Conservation (phyloP, 2,329 filamentous ascomycete species). For the Xylogone sp. region DNA sequence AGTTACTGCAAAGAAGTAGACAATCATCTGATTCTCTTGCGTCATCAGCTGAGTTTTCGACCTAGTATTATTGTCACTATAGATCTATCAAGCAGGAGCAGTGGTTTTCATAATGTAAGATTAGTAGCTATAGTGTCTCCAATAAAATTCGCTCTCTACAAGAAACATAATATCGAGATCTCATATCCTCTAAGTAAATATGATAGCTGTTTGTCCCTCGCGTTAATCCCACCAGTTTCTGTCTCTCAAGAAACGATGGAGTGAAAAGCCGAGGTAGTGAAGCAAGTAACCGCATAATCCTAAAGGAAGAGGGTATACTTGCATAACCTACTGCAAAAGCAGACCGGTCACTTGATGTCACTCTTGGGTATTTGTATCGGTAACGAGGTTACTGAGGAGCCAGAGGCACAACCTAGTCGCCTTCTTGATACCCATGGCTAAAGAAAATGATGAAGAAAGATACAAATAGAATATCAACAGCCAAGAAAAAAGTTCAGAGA, state of each 20-base stretch:
- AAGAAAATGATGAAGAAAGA: constrained; percentile 7
- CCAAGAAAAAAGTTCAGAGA: constrained; percentile 8
- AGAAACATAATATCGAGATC: constrained; percentile 17
- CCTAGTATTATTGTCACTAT: background rate
- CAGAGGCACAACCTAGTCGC: constrained; percentile 47
- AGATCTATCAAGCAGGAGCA: background rate
- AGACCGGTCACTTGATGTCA: constrained; percentile 29
- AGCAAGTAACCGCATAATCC: constrained; percentile 36
- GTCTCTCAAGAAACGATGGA: constrained; percentile 42
- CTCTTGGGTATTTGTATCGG: constrained; percentile 69
- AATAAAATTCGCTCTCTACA: background rate
- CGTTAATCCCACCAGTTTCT: constrained; percentile 44
- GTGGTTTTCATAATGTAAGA: background rate
- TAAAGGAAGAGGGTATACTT: constrained; percentile 33
- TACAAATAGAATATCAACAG: too few relatives aligned
- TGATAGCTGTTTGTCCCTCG: constrained; percentile 50
- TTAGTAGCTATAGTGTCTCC: background rate
- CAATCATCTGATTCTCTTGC: constrained; percentile 2
- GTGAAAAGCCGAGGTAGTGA: constrained; percentile 41
- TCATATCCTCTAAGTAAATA: constrained; percentile 5
- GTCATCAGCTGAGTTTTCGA: background rate
- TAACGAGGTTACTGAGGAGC: constrained; percentile 52
- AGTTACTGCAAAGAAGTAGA: constrained; percentile 14
- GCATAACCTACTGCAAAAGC: constrained; percentile 22
- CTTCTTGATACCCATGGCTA: constrained; percentile 55